A percentile compares a stretch with the other conserved stretches of the same genome.
phyloP scores from a whole-genome alignment of 192 early-diverging fungal genomes.

The Thoreauomyces humboldtii region DNA sequence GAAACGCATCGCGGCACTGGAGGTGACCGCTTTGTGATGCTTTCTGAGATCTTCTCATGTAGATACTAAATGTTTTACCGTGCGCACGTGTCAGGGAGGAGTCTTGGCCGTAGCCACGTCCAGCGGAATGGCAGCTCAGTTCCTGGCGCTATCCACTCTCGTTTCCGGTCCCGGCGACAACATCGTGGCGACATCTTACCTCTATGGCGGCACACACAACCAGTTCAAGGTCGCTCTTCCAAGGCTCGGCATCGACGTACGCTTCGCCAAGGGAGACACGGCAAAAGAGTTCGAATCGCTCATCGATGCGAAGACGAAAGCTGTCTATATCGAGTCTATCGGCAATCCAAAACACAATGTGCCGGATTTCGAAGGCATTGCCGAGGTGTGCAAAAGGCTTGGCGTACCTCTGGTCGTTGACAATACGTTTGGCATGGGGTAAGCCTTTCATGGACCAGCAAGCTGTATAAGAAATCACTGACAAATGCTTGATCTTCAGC shows the following conservation, averaged over 20 bases:
- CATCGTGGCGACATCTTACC: constrained; percentile 74
- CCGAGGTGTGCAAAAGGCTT: constrained; percentile 74
- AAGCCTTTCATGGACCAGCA: too few relatives aligned
- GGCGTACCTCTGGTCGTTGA: constrained; percentile 91
- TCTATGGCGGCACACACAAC: constrained; percentile 62
- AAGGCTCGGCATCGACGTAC: constrained; percentile 78
- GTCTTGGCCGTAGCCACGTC: constrained; percentile 64
- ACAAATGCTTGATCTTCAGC: too few relatives aligned
- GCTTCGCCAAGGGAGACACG: constrained; percentile 72
- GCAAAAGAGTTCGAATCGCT: constrained; percentile 69
- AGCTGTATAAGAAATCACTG: too few relatives aligned
- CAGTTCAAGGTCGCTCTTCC: constrained; percentile 85
- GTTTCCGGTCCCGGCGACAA: constrained; percentile 76
- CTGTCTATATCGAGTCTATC: constrained; percentile 86
- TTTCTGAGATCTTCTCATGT: too few relatives aligned
- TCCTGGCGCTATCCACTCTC: constrained; percentile 75
- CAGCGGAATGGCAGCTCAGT: constrained; percentile 84
- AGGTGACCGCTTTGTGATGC: too few relatives aligned
- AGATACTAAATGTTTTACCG: too few relatives aligned
- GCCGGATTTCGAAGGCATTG: constrained; percentile 80
- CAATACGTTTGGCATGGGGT: constrained; percentile 87
- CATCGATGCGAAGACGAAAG: constrained; percentile 91
- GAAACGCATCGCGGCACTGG: constrained; percentile 86
- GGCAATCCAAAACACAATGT: constrained; percentile 90
- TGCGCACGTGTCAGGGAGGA: too few relatives aligned